Conservation (phyloP, 495 filamentous ascomycete genomes). For the Xylaria sp. region DNA sequence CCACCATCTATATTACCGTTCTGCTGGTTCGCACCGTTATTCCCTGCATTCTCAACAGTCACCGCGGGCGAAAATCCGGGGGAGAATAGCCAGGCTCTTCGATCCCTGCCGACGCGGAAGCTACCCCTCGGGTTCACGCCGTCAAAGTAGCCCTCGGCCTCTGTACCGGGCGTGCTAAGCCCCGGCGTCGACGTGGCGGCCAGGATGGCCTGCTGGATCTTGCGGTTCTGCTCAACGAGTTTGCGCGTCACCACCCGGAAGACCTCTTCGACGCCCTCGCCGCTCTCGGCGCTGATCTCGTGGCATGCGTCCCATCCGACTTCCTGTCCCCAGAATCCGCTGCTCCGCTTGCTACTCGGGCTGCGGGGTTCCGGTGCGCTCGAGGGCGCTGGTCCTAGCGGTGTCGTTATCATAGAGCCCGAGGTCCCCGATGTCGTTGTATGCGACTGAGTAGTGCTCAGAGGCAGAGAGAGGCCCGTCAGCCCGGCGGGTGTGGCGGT, state of each 20-base stretch:
- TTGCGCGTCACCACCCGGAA: conserved; percentile 94
- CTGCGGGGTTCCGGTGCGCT: conserved; percentile 59
- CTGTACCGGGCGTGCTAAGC: conserved; percentile 37
- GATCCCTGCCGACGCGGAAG: conserved; percentile 67
- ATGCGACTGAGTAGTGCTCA: conserved; percentile 32
- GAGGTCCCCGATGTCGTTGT: conserved; percentile 36
- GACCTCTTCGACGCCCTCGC: conserved; percentile 96
- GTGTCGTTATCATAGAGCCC: conserved; percentile 29
- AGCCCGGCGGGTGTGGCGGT: conserved; percentile 55
- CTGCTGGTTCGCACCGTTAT: conserved; percentile 40
- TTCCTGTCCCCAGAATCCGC: conserved; percentile 90
- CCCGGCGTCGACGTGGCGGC: conserved; percentile 51
- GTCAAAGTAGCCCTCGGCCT: conserved; percentile 54
- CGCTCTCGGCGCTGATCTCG: conserved; percentile 92
- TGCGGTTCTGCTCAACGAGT: conserved; percentile 88
- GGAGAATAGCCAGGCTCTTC: conserved; percentile 66
- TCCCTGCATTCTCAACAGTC: conserved; percentile 47
- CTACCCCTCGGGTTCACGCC: conserved; percentile 57
- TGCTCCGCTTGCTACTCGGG: conserved; percentile 78
- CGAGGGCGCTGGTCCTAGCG: conserved; percentile 32
- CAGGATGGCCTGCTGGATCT: conserved; percentile 63
- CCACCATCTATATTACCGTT: conserved; percentile 37
- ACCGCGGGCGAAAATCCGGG: conserved; percentile 61
- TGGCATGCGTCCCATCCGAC: conserved; percentile 96
- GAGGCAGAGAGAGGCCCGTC: conserved; percentile 29